Evolutionary conservation across 768 basidiomycete genomes (phyloP).

Genomic region (Suillus bovinus): DNA sequence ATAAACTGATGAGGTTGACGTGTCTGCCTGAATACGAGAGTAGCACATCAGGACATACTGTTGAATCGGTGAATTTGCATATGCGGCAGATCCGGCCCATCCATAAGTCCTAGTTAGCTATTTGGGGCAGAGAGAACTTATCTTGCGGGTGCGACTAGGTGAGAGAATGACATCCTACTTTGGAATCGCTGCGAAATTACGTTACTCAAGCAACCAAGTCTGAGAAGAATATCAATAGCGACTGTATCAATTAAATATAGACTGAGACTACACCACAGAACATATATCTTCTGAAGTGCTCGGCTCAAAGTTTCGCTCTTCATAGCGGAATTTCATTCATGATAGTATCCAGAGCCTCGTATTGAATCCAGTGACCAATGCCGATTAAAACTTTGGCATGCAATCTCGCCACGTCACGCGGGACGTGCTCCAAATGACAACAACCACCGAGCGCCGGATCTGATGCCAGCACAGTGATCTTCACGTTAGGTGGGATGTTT

Average conservation of each 20-base stretch:
- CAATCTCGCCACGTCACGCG: not conserved
- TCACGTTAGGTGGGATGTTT: not conserved
- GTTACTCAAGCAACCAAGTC: not conserved
- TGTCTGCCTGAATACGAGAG: not conserved
- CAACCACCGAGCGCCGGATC: not conserved
- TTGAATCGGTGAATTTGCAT: not conserved
- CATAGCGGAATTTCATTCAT: conserved; percentile 7
- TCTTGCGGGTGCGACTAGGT: not conserved
- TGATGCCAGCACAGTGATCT: not conserved
- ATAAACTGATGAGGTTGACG: not conserved
- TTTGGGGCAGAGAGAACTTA: not conserved
- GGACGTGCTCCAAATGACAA: not conserved
- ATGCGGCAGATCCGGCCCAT: not conserved
- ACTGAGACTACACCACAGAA: not conserved
- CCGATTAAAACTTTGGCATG: not conserved
- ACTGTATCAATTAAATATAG: not conserved
- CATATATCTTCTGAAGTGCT: not conserved
- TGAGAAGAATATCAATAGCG: not conserved
- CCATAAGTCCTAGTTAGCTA: not conserved
- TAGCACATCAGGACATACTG: not conserved
- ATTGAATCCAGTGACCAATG: conserved; percentile 8
- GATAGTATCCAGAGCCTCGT: conserved; percentile 7
- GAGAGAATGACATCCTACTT: not conserved
- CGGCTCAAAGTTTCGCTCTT: not conserved
- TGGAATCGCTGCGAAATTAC: not conserved